Percentiles rank a stretch among this genome's conserved stretches.
Evolutionary conservation across 2,329 filamentous ascomycete species (phyloP).

Genomic region (Fusarium decemcellulare): DNA sequence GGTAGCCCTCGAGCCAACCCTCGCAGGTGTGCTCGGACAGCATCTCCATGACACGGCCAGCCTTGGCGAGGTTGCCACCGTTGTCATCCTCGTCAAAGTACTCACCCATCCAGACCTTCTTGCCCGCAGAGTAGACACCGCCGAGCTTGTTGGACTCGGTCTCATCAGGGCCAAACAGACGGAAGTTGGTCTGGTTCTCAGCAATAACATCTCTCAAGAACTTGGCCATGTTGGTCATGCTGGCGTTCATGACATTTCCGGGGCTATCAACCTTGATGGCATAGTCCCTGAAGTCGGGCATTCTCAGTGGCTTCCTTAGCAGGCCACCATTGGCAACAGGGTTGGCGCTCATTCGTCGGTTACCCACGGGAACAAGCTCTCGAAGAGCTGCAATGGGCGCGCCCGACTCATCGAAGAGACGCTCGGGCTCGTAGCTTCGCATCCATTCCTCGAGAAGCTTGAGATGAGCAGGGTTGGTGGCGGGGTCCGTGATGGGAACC

Average conservation of each 20-base stretch:
- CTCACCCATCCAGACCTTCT: constrained; percentile 86
- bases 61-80: constrained; percentile 78
- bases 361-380: constrained; percentile 75
- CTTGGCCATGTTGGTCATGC: constrained; percentile 78
- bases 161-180: constrained; percentile 84
- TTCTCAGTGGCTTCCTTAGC: constrained; percentile 74
- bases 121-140: constrained; percentile 78
- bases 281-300: constrained; percentile 81
- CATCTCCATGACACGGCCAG: constrained; percentile 86
- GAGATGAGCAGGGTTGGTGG: constrained; percentile 75
- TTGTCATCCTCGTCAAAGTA: constrained; percentile 83
- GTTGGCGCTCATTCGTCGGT: constrained; percentile 82
- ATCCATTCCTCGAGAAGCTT: constrained; percentile 83
- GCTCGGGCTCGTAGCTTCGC: constrained; percentile 81
- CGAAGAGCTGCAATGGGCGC: constrained; percentile 74
- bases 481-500: constrained; percentile 80
- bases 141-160: constrained; percentile 85
- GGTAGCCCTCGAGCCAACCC: constrained; percentile 85
- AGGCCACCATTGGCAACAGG: constrained; percentile 81
- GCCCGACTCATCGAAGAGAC: constrained; percentile 76
- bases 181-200: constrained; percentile 77
- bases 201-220: constrained; percentile 79
- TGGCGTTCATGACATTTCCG: constrained; percentile 69
- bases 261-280: constrained; percentile 73
- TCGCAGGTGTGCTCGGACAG: constrained; percentile 86